Conservation (phyloP, 441 rosid species). For the Brassica balearica region DNA sequence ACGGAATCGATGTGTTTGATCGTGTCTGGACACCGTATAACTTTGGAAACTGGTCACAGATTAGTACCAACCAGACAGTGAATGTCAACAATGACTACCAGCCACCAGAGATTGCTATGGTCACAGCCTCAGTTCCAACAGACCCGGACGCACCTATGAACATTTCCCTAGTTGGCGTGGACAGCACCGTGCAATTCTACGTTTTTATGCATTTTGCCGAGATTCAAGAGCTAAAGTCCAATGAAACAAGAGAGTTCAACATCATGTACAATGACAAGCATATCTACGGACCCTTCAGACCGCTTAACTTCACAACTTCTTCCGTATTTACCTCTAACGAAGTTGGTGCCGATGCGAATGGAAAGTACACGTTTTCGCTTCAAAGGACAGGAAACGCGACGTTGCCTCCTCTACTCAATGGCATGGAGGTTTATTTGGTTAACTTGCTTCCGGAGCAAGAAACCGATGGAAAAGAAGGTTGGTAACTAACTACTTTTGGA, state of each 20-base stretch:
- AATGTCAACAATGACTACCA: slow-evolving; percentile 31
- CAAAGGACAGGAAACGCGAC: slow-evolving; percentile 45
- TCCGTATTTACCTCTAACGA: slow-evolving; percentile 38
- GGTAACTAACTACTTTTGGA: slow-evolving; percentile 16
- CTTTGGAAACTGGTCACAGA: slow-evolving; percentile 29
- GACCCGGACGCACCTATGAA: slow-evolving; percentile 42
- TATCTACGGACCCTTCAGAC: slow-evolving; percentile 51
- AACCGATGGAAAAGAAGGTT: slow-evolving; percentile 50
- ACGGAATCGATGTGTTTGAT: slow-evolving; percentile 51
- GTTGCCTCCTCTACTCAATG: slow-evolving; percentile 65
- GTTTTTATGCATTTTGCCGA: slow-evolving; percentile 61
- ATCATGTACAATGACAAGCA: slow-evolving; percentile 44
- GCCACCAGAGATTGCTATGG: slow-evolving; percentile 49
- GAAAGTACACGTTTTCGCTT: slow-evolving; percentile 33
- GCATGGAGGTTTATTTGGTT: slow-evolving; percentile 47
- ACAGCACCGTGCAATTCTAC: slow-evolving; percentile 29
- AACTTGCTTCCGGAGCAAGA: slow-evolving; percentile 39
- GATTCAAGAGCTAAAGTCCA: slow-evolving; percentile 43
- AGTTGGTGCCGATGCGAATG: slow-evolving; percentile 33
- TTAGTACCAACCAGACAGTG: slow-evolving; percentile 37
- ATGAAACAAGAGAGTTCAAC: slow-evolving; percentile 52
- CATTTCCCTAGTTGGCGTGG: slow-evolving; percentile 19
- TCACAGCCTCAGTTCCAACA: slow-evolving; percentile 49
- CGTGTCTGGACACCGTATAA: slow-evolving; percentile 48
- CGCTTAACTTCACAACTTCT: slow-evolving; percentile 36